Base-by-base conservation (phyloP, 2,329 filamentous ascomycete species). In the Orbilia brochopaga region DNA sequence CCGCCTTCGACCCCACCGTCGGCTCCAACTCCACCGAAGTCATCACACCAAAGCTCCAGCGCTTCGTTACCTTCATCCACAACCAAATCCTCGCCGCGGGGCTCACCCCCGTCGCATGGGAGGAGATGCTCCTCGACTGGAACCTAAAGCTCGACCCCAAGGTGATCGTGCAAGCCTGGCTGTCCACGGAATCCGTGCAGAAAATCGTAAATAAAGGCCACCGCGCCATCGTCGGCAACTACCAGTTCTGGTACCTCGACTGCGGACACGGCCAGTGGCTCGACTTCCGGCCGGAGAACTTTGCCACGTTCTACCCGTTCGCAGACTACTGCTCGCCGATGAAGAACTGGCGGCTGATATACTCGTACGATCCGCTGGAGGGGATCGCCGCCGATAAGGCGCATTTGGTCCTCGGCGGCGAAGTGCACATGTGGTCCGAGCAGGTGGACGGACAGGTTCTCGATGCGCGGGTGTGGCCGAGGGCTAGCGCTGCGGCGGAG, bases 231-330 rank as follows among this genome's bases (percentile, higher is more conserved):
- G 87, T 85, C 75, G 91, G 89, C 74, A 87, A 90, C 80, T 92
- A 90, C 79, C 86, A 90, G 75, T 90, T 84, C 78, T 93, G 89
- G 87, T 92, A 92, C 77, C 87, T 94, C 58, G 90, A 94, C 80
- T 95, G 91, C 78, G 90, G 91, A 30, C 85, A 88, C 74, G 91
- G 91, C 44, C 85, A 90, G 76, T 94, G 89, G 88, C 82, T 93
- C 74, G 87, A 90, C 81, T 90, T 89, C 76, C 81, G 81, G 55
- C 86, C 84, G 19, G 79, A 79, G 0, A 74, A 76, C 0, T 85
- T 81, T 78, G 90, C 90, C 0, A 74, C 76, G 1, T 85, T 81
- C 79, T 91, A 84, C 78, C 90, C 90, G 0, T 96, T 90, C 81
- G 80, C 82, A 67, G 91, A 95, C 81, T 96, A 92, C 84, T 96